Evolutionary conservation across 257 asterid species (phyloP).

Genomic region (Gardenia jasminoides): DNA sequence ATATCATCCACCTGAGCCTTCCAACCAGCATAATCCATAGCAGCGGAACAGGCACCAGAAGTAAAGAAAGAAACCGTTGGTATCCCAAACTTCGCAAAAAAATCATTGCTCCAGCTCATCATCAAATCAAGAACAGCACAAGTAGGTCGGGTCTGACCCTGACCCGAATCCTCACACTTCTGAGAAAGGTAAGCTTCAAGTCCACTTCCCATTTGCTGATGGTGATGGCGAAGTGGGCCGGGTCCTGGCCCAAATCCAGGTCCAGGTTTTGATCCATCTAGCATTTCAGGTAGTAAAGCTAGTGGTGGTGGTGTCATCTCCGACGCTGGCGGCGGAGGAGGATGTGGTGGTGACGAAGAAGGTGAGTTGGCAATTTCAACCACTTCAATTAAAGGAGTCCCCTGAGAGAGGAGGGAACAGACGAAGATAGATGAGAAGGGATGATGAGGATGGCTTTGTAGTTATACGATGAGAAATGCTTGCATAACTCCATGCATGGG

Average conservation of each 20-base stretch:
- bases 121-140: constrained; percentile 66
- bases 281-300: constrained; percentile 5
- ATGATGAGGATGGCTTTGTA: constrained; percentile 47
- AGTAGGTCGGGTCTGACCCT: constrained; percentile 32
- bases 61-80: constrained; percentile 55
- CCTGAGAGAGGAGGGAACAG: constrained; percentile 29
- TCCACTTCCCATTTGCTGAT: constrained; percentile 41
- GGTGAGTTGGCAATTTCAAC: constrained; percentile 35
- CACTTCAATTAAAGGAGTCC: constrained; percentile 18
- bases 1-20: constrained; percentile 38
- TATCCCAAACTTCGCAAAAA: constrained; percentile 40
- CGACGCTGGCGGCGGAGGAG: neutral
- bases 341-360: constrained; percentile 11
- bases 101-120: constrained; percentile 73
- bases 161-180: constrained; percentile 30
- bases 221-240: constrained; percentile 14
- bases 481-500: constrained; percentile 69
- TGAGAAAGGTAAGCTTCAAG: constrained; percentile 39
- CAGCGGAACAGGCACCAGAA: constrained; percentile 65
- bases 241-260: constrained; percentile 13
- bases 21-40: constrained; percentile 64
- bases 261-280: neutral
- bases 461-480: constrained; percentile 38
- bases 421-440: constrained; percentile 66
- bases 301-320: constrained; percentile 13